Evolutionary conservation across 192 early-diverging fungal genomes (phyloP).

Genomic region (Coemansia sp.): DNA sequence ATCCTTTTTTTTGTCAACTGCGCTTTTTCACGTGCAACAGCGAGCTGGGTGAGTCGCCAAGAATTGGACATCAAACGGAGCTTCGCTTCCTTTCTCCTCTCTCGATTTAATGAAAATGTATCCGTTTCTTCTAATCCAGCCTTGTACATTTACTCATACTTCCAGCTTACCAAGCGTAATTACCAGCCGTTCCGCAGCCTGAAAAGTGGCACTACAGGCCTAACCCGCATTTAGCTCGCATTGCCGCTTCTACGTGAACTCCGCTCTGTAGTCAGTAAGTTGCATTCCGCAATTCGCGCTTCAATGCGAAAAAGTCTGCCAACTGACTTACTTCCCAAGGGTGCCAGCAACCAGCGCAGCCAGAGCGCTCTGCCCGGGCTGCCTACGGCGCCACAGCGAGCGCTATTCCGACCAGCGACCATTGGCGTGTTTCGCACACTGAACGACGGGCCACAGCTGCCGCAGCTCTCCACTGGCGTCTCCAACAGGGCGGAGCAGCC

Average conservation of each 20-base stretch:
- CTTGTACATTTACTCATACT: not conserved
- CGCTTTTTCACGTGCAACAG: not conserved
- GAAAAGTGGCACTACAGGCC: not conserved
- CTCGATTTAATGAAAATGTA: not conserved
- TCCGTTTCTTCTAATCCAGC: not conserved
- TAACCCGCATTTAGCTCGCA: not conserved
- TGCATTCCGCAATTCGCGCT: not conserved
- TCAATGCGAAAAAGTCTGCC: conserved; percentile 7
- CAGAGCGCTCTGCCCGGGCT: not conserved
- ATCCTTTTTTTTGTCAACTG: not conserved
- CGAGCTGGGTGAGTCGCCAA: not conserved
- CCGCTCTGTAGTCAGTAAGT: not conserved
- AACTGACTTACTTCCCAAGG: not conserved
- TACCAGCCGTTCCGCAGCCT: not conserved
- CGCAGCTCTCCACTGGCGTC: not conserved
- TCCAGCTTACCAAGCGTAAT: not conserved
- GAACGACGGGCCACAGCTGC: conserved; percentile 4
- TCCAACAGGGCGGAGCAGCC: not conserved
- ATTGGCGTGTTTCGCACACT: conserved; percentile 16
- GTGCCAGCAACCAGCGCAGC: not conserved
- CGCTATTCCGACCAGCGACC: conserved; percentile 14
- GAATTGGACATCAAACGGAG: not conserved
- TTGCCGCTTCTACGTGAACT: not conserved
- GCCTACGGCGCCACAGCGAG: conserved; percentile 18
- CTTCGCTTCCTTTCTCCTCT: not conserved